phyloP scores from a whole-genome alignment of 257 asterid genomes.

The Thymus mandschuricus region DNA sequence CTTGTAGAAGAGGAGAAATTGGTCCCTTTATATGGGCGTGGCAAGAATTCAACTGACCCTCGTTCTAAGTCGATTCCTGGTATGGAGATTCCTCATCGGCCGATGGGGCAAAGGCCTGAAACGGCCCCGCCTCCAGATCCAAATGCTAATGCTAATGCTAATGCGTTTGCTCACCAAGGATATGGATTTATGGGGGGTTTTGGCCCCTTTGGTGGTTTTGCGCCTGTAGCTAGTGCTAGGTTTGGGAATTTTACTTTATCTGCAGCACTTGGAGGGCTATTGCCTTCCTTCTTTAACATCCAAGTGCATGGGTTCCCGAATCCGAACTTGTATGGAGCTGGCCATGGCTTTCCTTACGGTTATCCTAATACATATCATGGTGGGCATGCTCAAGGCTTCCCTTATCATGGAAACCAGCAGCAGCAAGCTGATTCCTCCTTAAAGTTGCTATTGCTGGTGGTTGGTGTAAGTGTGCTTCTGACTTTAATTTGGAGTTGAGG shows the following conservation, averaged over 20 bases:
- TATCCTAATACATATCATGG: slow-evolving; percentile 54
- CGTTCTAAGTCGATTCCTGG: slow-evolving; percentile 67
- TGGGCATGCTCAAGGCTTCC: slow-evolving; percentile 53
- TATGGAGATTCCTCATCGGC: slow-evolving; percentile 60
- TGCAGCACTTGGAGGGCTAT: slow-evolving; percentile 51
- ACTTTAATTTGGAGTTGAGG: slow-evolving; percentile 65
- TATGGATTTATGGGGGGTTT: slow-evolving; percentile 53
- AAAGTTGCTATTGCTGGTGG: slow-evolving; percentile 57
- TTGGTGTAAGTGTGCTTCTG: slow-evolving; percentile 63
- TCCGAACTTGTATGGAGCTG: slow-evolving; percentile 59
- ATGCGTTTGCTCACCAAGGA: slow-evolving; percentile 50
- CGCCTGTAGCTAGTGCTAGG: slow-evolving; percentile 54
- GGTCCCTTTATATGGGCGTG: slow-evolving; percentile 69
- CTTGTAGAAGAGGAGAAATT: slow-evolving; percentile 59
- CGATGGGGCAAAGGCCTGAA: slow-evolving; percentile 60
- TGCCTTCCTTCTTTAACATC: slow-evolving; percentile 58
- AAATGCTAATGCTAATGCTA: slow-evolving; percentile 42
- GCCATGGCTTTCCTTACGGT: slow-evolving; percentile 66
- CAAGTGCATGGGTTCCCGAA: slow-evolving; percentile 55
- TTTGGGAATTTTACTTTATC: slow-evolving; percentile 56
- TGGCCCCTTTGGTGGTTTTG: slow-evolving; percentile 54
- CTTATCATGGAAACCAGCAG: slow-evolving; percentile 55
- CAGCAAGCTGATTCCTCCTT: slow-evolving; percentile 71
- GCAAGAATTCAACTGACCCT: slow-evolving; percentile 68
- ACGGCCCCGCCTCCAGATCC: slow-evolving; percentile 59